Evolutionary conservation across 257 asterid species (phyloP).

Genomic region (Plantago elongata): DNA sequence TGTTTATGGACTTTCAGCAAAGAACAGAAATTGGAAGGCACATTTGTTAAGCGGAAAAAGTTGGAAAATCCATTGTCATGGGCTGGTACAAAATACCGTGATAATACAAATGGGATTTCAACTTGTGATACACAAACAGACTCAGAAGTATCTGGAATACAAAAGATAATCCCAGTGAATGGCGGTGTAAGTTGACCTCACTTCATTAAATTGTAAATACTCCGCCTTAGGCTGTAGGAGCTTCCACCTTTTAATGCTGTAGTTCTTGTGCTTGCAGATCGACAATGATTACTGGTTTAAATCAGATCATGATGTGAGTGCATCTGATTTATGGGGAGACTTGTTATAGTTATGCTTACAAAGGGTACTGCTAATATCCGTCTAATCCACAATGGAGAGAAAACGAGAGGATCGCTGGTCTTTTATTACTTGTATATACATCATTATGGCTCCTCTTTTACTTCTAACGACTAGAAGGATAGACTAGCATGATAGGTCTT

Average conservation of each 20-base stretch:
- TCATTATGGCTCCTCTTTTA: neutral
- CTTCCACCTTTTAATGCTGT: neutral
- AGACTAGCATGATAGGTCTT: slow-evolving; percentile 10
- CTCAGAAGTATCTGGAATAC: slow-evolving; percentile 36
- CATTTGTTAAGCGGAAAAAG: slow-evolving; percentile 31
- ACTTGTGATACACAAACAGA: slow-evolving; percentile 24
- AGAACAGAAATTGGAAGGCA: slow-evolving; percentile 30
- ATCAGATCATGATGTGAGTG: slow-evolving; percentile 40
- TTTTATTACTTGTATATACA: slow-evolving; percentile 19
- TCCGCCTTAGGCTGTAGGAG: neutral
- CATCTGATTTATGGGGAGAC: slow-evolving; percentile 55
- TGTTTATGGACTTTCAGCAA: slow-evolving; percentile 33
- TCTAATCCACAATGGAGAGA: slow-evolving; percentile 14
- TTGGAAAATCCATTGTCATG: slow-evolving; percentile 28
- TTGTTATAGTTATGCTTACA: slow-evolving; percentile 16
- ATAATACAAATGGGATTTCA: slow-evolving; percentile 23
- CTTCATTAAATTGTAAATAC: neutral
- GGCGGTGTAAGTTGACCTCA: slow-evolving; percentile 45
- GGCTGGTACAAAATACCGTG: slow-evolving; percentile 24
- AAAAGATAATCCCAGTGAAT: slow-evolving; percentile 51
- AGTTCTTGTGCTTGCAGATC: slow-evolving; percentile 33
- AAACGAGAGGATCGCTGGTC: slow-evolving; percentile 5
- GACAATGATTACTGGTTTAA: slow-evolving; percentile 73
- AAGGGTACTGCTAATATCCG: slow-evolving; percentile 7
- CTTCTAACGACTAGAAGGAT: neutral